Conservation (phyloP, 1,139 yeast genomes). For the Candida gigantensis region DNA sequence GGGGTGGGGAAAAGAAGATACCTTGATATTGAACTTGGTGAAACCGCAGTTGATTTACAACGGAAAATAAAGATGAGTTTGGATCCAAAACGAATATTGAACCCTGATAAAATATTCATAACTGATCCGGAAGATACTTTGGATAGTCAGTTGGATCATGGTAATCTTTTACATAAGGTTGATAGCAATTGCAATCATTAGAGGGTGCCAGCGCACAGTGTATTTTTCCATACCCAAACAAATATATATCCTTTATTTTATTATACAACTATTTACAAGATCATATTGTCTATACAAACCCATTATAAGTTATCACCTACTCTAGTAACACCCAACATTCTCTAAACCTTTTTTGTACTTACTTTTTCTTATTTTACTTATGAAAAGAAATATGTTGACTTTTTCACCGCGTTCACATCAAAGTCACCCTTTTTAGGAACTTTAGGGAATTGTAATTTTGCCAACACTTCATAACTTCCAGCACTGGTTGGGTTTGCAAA, state of each 20-base stretch:
- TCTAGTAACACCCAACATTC: background rate
- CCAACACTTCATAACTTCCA: constrained; percentile 37
- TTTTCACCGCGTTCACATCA: constrained; percentile 70
- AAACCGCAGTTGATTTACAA: constrained; percentile 39
- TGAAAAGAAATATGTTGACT: constrained; percentile 80
- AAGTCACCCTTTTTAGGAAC: constrained; percentile 84
- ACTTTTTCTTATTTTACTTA: constrained; percentile 16
- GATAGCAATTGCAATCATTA: constrained; percentile 1
- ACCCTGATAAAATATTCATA: constrained; percentile 45
- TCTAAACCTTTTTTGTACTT: too few species aligned
- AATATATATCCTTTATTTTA: background rate
- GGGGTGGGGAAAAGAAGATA: constrained; percentile 45
- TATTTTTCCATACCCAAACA: background rate
- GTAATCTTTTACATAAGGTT: constrained; percentile 13
- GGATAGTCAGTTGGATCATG: constrained; percentile 29
- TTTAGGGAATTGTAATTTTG: constrained; percentile 70
- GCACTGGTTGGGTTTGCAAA: constrained; percentile 13
- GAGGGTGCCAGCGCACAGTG: too few species aligned
- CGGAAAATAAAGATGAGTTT: constrained; percentile 40
- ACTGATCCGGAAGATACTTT: constrained; percentile 36
- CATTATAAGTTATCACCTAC: background rate
- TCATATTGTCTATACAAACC: background rate
- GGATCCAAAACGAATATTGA: constrained; percentile 44
- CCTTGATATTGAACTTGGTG: constrained; percentile 37
- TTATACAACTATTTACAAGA: constrained; percentile 2